Percentiles rank a stretch among this genome's conserved stretches.
Conservation (phyloP, 495 filamentous ascomycete genomes). For the Entonaema liquescens region DNA sequence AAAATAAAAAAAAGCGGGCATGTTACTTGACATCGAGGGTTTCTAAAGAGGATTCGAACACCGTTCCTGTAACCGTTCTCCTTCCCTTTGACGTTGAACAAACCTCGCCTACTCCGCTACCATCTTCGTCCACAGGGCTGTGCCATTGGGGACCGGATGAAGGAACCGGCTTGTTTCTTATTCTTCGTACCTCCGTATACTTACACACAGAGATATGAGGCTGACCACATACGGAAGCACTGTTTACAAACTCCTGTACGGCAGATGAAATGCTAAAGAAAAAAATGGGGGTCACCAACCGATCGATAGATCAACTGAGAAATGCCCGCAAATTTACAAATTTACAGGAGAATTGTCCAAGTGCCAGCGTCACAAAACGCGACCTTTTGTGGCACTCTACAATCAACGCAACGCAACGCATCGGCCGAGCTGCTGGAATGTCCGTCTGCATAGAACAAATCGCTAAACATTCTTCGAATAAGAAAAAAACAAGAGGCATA, state of each 20-base stretch:
- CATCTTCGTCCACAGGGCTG: conserved; percentile 24
- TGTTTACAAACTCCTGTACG: not conserved
- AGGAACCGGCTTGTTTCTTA: conserved; percentile 8
- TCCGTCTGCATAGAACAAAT: conserved; percentile 35
- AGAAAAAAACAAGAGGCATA: conserved; percentile 18
- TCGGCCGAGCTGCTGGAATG: conserved; percentile 31
- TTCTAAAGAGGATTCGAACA: conserved; percentile 14
- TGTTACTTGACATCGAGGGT: conserved; percentile 6
- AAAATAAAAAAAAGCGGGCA: not conserved
- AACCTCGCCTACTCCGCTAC: conserved; percentile 38
- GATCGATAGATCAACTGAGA: conserved; percentile 16
- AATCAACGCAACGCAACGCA: conserved; percentile 12
- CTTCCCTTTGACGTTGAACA: conserved; percentile 21
- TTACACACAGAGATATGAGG: conserved; percentile 27
- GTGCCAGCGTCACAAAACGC: conserved; percentile 37
- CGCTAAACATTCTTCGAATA: conserved; percentile 32
- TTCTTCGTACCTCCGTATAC: not conserved
- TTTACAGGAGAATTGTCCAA: conserved; percentile 29
- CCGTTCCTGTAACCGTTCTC: conserved; percentile 20
- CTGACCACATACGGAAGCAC: conserved; percentile 27
- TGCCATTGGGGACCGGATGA: conserved; percentile 22
- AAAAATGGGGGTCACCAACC: not conserved
- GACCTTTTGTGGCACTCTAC: conserved; percentile 21
- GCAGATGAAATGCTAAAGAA: not conserved
- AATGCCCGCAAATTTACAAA: conserved; percentile 31